Percentiles rank a stretch among this genome's conserved stretches.
phyloP scores from a whole-genome alignment of 176 grass and related monocot species.

The Musa beccarii region DNA sequence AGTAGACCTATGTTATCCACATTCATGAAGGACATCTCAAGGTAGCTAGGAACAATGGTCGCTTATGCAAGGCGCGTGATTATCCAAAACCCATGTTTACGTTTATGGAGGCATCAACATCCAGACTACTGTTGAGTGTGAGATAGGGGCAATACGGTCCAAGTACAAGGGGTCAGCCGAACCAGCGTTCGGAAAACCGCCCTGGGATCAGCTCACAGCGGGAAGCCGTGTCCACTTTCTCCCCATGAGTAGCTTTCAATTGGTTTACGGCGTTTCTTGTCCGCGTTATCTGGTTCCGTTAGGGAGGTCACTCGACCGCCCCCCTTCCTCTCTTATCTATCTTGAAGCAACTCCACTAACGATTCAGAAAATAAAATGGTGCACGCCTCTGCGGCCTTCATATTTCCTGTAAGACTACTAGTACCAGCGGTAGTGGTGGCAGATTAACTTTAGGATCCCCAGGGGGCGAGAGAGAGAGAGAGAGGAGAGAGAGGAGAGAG shows the following conservation, averaged over 20 bases:
- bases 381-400: not conserved
- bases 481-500: not conserved
- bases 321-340: not conserved
- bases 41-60: too few species aligned
- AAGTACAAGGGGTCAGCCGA: not conserved
- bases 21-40: too few species aligned
- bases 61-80: too few species aligned
- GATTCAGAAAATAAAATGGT: not conserved
- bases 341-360: not conserved
- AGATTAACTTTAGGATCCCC: not conserved
- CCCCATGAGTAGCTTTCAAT: not conserved
- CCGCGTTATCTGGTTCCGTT: slow-evolving; percentile 8
- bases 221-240: not conserved
- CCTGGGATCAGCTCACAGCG: not conserved
- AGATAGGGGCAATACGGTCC: not conserved
- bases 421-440: not conserved
- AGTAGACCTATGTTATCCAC: too few species aligned
- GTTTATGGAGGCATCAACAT: too few species aligned
- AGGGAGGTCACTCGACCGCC: not conserved
- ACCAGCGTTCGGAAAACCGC: not conserved
- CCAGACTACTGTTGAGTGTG: too few species aligned
- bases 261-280: slow-evolving; percentile 6
- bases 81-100: too few species aligned
- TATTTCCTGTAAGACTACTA: slow-evolving; percentile 3
- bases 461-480: not conserved